Percentiles rank a stretch among this genome's conserved stretches.
Conservation (phyloP, 495 filamentous ascomycete genomes). For the Aspergillus biplanus region DNA sequence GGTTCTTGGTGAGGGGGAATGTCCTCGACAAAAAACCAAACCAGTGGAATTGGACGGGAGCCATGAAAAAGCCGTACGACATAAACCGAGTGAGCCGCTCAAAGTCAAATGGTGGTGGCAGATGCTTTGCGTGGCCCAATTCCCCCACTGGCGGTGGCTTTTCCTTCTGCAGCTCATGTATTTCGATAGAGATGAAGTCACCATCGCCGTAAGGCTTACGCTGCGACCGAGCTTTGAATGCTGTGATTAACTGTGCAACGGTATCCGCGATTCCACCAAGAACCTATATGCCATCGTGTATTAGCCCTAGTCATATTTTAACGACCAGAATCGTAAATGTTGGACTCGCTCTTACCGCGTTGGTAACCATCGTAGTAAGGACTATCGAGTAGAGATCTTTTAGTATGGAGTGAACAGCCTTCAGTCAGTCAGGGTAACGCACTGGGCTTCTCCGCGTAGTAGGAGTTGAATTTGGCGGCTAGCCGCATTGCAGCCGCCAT, state of each 20-base stretch:
- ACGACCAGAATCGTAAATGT: neutral
- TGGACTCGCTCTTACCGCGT: slow-evolving; percentile 65
- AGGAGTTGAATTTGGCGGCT: slow-evolving; percentile 85
- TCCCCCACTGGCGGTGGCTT: slow-evolving; percentile 69
- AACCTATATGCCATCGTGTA: slow-evolving; percentile 50
- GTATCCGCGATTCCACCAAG: slow-evolving; percentile 94
- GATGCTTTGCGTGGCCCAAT: slow-evolving; percentile 64
- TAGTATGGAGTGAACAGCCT: neutral
- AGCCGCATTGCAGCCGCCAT: slow-evolving; percentile 82
- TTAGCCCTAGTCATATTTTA: neutral
- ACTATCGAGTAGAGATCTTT: slow-evolving; percentile 53
- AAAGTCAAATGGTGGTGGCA: slow-evolving; percentile 91
- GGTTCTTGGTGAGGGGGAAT: slow-evolving; percentile 82
- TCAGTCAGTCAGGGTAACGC: slow-evolving; percentile 27
- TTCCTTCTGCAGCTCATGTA: slow-evolving; percentile 86
- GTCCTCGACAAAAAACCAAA: slow-evolving; percentile 81
- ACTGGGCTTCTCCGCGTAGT: slow-evolving; percentile 88
- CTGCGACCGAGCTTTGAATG: slow-evolving; percentile 68
- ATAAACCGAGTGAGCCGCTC: slow-evolving; percentile 92
- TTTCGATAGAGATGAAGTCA: slow-evolving; percentile 82
- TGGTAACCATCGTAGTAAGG: slow-evolving; percentile 97
- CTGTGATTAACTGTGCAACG: slow-evolving; percentile 89
- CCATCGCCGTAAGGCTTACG: slow-evolving; percentile 64
- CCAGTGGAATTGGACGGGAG: slow-evolving; percentile 96
- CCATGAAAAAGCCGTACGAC: slow-evolving; percentile 94